A percentile compares a stretch with the other conserved stretches of the same genome.
These are phyloP conservation scores for Plasmodium fragile DNA, from an alignment of 169 alveolate genomes.

Conservation along the genomic window DNA sequence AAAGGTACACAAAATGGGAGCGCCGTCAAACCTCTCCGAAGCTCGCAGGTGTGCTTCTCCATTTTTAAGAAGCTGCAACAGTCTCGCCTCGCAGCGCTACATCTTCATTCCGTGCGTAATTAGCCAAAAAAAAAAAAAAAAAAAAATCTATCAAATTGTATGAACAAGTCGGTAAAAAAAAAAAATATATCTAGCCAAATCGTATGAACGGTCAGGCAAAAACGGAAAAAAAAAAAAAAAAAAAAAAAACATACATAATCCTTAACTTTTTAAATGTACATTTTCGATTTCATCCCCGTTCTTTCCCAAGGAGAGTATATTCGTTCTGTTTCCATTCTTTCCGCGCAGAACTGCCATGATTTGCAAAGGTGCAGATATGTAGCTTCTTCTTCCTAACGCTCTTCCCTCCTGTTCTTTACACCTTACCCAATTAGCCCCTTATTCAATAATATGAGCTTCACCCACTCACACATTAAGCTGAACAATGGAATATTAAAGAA, in stretches of 20 bases:
- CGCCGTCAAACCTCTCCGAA: not conserved
- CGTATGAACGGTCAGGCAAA: not conserved
- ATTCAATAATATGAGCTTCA: conserved; percentile 31
- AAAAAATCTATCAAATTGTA: not conserved
- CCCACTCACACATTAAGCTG: conserved; percentile 9
- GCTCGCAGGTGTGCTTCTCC: not conserved
- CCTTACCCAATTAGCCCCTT: not conserved
- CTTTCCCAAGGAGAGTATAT: not conserved
- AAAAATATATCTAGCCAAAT: not conserved
- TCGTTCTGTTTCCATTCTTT: not conserved
- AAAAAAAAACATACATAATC: not conserved
- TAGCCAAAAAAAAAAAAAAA: not conserved
- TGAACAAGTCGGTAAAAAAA: not conserved
- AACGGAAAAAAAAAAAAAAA: not conserved
- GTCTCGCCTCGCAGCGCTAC: not conserved
- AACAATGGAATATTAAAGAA: conserved; percentile 18
- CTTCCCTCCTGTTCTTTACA: not conserved
- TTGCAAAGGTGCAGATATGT: conserved; percentile 4
- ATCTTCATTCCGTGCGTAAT: not conserved
- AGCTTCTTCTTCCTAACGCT: not conserved
- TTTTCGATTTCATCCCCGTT: not conserved
- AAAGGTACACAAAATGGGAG: not conserved
- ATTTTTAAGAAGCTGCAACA: not conserved
- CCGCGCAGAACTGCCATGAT: not conserved
- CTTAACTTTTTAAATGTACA: not conserved